Base-by-base conservation (phyloP, 2,329 filamentous ascomycete genomes). In the Pseudogymnoascus sp. region DNA sequence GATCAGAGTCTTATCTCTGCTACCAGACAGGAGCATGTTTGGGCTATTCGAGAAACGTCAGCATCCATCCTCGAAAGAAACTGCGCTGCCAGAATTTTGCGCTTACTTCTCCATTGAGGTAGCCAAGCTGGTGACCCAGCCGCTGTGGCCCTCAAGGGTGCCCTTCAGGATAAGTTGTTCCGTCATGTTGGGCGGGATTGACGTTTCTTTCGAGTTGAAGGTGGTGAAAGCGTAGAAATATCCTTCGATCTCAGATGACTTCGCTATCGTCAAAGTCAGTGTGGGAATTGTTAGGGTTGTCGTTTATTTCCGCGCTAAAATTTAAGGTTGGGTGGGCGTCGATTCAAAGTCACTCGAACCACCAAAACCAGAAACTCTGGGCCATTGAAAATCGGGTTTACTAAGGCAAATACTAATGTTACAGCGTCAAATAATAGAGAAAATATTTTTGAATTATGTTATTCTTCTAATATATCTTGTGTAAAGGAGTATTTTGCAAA, bases 1-100 rank as follows among this genome's bases (percentile, higher is more conserved):
- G 83, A 99, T 99, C 78, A 99, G 84, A 71, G 90, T 90, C 89
- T 97, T 97, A 86, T 99, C 94, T 82, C 94, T 91, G 77, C 86
- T 91, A 75, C 84, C 93, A 71, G 94, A 99, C 74, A 99, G 87
- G 78, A 99, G 92, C 93, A 99, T 97, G 86, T 99, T 97, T 76
- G 94, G 94, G 89, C 91, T 85, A 71, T 65, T 64, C 58, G 62
- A 67, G 38, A 14, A 57, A 62, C 65, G 66, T 70, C 64, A 68
- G 69, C 53, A 30, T 61, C 50, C n/a, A 61, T 63, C 60, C 61
- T 58, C 58, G 61, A 61, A 61, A 38, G 30, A 37, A 37, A 41
- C 25, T 63, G 58, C 60, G 39, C 2, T 58, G 41, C 22, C 41
- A 33, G 59, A 59, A 35, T 25, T 57, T 57, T 57, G 61, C 58